A percentile compares a stretch with the other conserved stretches of the same genome.
Evolutionary conservation across 163 green algal species (phyloP).

Genomic region (Scenedesmus sp.): DNA sequence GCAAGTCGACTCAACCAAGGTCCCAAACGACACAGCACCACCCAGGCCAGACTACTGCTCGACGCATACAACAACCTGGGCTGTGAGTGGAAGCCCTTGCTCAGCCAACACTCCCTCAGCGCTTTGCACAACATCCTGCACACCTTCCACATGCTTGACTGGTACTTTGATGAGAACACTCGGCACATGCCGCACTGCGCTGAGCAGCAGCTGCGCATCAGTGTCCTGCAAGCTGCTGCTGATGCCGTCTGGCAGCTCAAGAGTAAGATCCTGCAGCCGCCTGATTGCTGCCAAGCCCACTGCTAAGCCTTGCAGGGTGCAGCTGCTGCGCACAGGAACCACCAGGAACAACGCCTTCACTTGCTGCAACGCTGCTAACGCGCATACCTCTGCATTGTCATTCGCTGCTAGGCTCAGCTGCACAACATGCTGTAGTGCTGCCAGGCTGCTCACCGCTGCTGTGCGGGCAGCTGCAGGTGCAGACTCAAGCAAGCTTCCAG

Average conservation of each 20-base stretch:
- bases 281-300: background rate
- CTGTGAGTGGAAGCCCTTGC: no score
- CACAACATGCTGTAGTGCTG: background rate
- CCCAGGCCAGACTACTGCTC: no score
- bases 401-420: background rate
- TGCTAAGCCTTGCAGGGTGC: background rate
- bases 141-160: no score
- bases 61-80: no score
- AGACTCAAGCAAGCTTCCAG: background rate
- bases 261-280: background rate
- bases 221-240: background rate
- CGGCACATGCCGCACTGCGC: no score
- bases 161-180: no score
- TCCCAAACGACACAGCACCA: no score
- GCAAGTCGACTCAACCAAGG: no score
- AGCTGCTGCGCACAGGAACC: background rate
- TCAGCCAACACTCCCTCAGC: no score
- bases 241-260: background rate
- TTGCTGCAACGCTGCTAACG: background rate
- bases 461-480: background rate
- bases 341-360: background rate
- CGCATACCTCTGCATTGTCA: background rate
- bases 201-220: background rate
- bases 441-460: background rate
- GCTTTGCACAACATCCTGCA: no score